These are phyloP conservation scores for Inga oerstediana DNA, from an alignment of 306 rosid genomes.

Conservation along the genomic window DNA sequence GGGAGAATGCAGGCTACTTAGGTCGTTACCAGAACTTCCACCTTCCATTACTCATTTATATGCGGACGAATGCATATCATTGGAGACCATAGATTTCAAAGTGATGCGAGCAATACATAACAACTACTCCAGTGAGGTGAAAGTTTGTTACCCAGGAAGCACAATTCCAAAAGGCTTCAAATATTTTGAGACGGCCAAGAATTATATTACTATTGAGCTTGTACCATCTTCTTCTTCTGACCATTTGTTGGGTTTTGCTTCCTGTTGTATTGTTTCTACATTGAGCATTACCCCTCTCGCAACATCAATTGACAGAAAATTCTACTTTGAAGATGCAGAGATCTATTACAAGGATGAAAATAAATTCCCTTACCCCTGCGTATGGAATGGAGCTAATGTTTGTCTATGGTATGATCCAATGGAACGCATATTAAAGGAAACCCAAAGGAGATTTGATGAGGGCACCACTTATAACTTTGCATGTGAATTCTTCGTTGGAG, in stretches of 20 bases:
- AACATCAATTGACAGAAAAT: background rate
- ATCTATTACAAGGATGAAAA: background rate
- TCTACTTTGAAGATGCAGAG: background rate
- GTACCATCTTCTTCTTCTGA: background rate
- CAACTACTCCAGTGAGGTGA: too few relatives aligned
- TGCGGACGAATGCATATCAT: too few relatives aligned
- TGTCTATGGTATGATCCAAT: background rate
- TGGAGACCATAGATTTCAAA: too few relatives aligned
- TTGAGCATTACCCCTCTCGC: background rate
- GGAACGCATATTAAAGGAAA: background rate
- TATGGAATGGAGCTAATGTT: background rate
- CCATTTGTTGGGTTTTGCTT: background rate
- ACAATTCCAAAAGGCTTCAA: background rate
- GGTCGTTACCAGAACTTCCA: too few relatives aligned
- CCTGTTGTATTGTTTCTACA: background rate
- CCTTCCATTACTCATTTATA: too few relatives aligned
- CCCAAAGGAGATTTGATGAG: background rate
- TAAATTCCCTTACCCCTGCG: accelerated
- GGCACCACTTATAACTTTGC: background rate
- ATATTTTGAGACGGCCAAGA: background rate
- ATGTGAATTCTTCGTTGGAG: background rate
- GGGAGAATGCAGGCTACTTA: too few relatives aligned
- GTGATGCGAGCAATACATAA: too few relatives aligned
- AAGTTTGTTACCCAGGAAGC: background rate
- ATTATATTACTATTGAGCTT: background rate